Evolutionary conservation across 2,329 filamentous ascomycete species (phyloP).

Genomic region (Cordyceps cicadae): DNA sequence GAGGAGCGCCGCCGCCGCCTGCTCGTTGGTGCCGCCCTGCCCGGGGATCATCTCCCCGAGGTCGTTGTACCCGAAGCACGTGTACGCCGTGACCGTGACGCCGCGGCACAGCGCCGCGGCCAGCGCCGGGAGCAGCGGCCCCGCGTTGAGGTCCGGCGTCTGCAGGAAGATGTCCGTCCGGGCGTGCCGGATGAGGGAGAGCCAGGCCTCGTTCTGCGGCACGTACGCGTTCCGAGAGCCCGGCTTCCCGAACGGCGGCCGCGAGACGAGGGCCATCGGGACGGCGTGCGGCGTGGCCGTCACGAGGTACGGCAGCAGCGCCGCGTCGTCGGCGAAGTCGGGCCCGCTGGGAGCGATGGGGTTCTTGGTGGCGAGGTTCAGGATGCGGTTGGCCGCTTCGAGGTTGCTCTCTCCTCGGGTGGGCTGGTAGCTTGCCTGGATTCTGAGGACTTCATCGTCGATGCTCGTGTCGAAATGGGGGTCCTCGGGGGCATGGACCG

Average conservation of each 20-base stretch:
- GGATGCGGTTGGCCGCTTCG: constrained; percentile 53
- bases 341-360: constrained; percentile 45
- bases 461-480: constrained; percentile 58
- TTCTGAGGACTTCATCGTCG: constrained; percentile 50
- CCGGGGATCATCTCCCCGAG: constrained; percentile 65
- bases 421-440: constrained; percentile 49
- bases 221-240: constrained; percentile 53
- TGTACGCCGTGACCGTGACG: constrained; percentile 59
- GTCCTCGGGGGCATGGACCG: constrained; percentile 49
- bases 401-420: constrained; percentile 43
- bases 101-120: constrained; percentile 57
- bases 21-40: constrained; percentile 70
- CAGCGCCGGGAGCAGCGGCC: constrained; percentile 56
- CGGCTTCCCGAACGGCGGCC: constrained; percentile 56
- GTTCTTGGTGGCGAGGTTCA: constrained; percentile 53
- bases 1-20: constrained; percentile 55
- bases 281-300: constrained; percentile 41
- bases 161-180: constrained; percentile 63
- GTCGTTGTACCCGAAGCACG: constrained; percentile 75
- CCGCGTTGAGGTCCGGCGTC: constrained; percentile 67
- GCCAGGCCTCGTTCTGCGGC: constrained; percentile 69
- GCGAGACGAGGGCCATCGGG: constrained; percentile 64
- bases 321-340: constrained; percentile 40
- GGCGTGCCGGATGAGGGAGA: constrained; percentile 61
- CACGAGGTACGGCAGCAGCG: constrained; percentile 58